Percentiles rank a stretch among this genome's conserved stretches.
phyloP scores from a whole-genome alignment of 306 rosid genomes.

The Macrotyloma uniflorum region DNA sequence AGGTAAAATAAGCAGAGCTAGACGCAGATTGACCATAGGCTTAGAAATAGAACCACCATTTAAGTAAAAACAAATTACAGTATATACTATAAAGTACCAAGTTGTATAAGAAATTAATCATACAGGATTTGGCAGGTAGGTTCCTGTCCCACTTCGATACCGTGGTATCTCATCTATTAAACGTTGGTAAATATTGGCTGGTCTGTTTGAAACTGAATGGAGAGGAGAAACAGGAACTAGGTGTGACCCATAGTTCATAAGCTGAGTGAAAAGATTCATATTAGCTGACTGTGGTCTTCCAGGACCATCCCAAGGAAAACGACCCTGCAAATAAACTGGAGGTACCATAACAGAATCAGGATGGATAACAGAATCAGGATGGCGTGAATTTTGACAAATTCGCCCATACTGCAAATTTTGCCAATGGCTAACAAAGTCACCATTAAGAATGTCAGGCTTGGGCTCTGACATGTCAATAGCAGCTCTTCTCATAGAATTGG shows the following conservation, averaged over 20 bases:
- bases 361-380: slow-evolving; percentile 46
- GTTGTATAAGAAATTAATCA: slow-evolving; percentile 34
- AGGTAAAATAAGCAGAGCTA: background rate
- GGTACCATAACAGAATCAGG: slow-evolving; percentile 57
- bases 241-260: slow-evolving; percentile 62
- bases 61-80: background rate
- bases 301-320: slow-evolving; percentile 72
- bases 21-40: background rate
- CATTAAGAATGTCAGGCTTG: slow-evolving; percentile 66
- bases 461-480: slow-evolving; percentile 48
- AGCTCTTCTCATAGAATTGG: slow-evolving; percentile 43
- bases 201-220: slow-evolving; percentile 64
- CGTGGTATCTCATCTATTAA: slow-evolving; percentile 71
- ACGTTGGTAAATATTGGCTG: slow-evolving; percentile 57
- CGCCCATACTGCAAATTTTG: slow-evolving; percentile 71
- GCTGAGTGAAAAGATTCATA: slow-evolving; percentile 57
- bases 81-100: background rate
- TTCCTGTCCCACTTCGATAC: slow-evolving; percentile 80
- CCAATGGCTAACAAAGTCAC: slow-evolving; percentile 73
- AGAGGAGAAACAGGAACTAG: slow-evolving; percentile 64
- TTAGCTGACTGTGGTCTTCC: slow-evolving; percentile 75
- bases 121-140: slow-evolving; percentile 88
- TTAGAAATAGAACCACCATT: background rate
- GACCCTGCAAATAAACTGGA: slow-evolving; percentile 73
- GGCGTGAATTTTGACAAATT: slow-evolving; percentile 56